Conservation (phyloP, 2,329 filamentous ascomycete genomes). For the Zelopaecilomyces penicillatus region DNA sequence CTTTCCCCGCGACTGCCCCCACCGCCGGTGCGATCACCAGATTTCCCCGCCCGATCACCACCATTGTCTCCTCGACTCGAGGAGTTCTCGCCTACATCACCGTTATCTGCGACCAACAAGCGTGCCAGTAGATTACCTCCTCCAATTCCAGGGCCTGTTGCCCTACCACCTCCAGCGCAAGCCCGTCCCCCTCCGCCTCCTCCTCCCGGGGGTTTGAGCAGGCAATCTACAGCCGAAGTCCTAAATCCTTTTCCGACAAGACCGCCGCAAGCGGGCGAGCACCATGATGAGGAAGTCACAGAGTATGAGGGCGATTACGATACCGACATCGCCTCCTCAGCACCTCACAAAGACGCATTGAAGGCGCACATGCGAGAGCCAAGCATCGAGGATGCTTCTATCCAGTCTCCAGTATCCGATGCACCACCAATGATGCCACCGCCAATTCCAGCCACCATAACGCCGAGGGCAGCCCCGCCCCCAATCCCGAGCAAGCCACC, state of each 20-base stretch:
- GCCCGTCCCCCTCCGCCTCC: conserved; percentile 60
- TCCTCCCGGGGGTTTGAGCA: conserved; percentile 46
- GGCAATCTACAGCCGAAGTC: conserved; percentile 52
- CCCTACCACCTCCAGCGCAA: conserved; percentile 39
- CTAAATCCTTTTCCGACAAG: conserved; percentile 34
- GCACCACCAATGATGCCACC: conserved; percentile 41
- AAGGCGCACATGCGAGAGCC: conserved; percentile 72
- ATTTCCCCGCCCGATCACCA: conserved; percentile 23
- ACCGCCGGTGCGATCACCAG: conserved; percentile 19
- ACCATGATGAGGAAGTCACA: conserved; percentile 70
- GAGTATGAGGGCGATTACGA: conserved; percentile 98
- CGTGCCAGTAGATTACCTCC: conserved; percentile 50
- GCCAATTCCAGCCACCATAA: conserved; percentile 44
- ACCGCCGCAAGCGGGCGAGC: conserved; percentile 43
- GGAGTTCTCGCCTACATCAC: conserved; percentile 36
- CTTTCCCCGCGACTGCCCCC: conserved; percentile 36
- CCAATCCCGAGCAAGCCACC: conserved; percentile 55
- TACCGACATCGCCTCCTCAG: conserved; percentile 90
- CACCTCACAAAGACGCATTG: conserved; percentile 86
- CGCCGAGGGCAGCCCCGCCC: conserved; percentile 54
- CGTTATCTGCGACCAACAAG: conserved; percentile 36
- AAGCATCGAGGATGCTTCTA: conserved; percentile 62
- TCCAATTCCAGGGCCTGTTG: conserved; percentile 51
- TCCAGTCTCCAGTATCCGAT: conserved; percentile 46
- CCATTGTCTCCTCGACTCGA: conserved; percentile 28